phyloP scores from a whole-genome alignment of 768 basidiomycete genomes.

The Botryobasidium botryosum region DNA sequence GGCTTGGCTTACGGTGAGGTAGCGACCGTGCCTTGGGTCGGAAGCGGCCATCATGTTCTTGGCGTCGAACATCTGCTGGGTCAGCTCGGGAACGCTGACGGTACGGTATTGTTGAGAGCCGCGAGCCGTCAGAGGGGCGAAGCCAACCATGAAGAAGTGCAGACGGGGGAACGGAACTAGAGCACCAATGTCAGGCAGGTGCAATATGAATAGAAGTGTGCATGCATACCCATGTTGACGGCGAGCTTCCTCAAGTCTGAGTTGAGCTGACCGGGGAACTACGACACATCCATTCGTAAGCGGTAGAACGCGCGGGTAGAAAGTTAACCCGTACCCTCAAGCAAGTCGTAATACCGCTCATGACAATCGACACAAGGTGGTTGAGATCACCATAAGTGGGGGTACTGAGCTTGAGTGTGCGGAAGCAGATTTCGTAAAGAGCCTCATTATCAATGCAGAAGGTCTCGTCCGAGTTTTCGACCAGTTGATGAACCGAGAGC shows the following conservation, averaged over 20 bases:
- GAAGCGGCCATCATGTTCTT: constrained; percentile 99
- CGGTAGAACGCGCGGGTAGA: not conserved
- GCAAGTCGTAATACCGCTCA: constrained; percentile 97
- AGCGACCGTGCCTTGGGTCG: constrained; percentile 91
- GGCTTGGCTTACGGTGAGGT: constrained; percentile 58
- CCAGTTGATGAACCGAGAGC: constrained; percentile 93
- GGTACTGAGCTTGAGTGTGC: constrained; percentile 87
- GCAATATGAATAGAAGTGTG: not conserved
- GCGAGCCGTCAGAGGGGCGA: constrained; percentile 84
- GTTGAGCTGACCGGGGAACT: constrained; percentile 98
- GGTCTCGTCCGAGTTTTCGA: constrained; percentile 98
- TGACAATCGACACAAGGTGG: constrained; percentile 91
- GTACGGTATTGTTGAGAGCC: constrained; percentile 91
- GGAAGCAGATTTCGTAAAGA: constrained; percentile 88
- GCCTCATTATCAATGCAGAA: constrained; percentile 99
- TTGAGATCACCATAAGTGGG: constrained; percentile 97
- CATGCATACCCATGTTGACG: constrained; percentile 71
- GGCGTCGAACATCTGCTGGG: constrained; percentile 98
- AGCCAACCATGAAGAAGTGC: constrained; percentile 98
- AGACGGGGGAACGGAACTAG: constrained; percentile 95
- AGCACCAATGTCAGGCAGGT: no score
- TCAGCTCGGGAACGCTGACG: constrained; percentile 91
- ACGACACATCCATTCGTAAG: not conserved
- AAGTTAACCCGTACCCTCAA: constrained; percentile 35
- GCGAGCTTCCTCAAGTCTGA: constrained; percentile 95